Conservation (phyloP, 805 yeast genomes). For the Brettanomyces naardenensis region DNA sequence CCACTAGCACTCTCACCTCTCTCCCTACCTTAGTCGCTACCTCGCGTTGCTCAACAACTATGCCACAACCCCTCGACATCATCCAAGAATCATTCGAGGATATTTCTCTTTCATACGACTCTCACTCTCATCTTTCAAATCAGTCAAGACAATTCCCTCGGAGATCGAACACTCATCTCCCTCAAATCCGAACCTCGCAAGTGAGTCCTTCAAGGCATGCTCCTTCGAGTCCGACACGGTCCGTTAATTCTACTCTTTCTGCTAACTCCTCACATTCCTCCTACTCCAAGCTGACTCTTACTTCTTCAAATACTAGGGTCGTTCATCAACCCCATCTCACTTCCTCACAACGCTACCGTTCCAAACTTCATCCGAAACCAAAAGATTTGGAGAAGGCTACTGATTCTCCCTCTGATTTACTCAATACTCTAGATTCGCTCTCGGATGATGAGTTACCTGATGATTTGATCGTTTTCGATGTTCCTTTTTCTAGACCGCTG, state of each 20-base stretch:
- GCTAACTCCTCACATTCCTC: not conserved
- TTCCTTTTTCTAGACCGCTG: slow-evolving; percentile 54
- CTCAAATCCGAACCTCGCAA: too few species aligned
- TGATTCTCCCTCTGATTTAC: slow-evolving; percentile 6
- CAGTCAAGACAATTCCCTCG: not conserved
- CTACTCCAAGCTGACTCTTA: not conserved
- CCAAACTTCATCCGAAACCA: not conserved
- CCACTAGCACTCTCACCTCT: not conserved
- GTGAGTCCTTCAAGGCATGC: too few species aligned
- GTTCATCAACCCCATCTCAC: not conserved
- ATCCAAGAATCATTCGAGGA: slow-evolving; percentile 30
- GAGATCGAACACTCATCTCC: not conserved
- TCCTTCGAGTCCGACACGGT: not conserved
- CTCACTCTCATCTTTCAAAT: not conserved
- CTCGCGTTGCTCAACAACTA: not conserved
- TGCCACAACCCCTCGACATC: slow-evolving; percentile 18
- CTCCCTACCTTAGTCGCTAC: not conserved
- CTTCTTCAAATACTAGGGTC: not conserved
- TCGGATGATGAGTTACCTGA: slow-evolving; percentile 51
- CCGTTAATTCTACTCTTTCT: not conserved
- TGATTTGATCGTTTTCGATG: slow-evolving; percentile 48
- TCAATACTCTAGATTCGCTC: slow-evolving; percentile 26
- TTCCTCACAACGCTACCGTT: slow-evolving; percentile 2
- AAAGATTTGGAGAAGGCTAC: slow-evolving; percentile 1
- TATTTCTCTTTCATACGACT: not conserved